Conservation (phyloP, 306 rosid genomes). For the Cicer arietinum region DNA sequence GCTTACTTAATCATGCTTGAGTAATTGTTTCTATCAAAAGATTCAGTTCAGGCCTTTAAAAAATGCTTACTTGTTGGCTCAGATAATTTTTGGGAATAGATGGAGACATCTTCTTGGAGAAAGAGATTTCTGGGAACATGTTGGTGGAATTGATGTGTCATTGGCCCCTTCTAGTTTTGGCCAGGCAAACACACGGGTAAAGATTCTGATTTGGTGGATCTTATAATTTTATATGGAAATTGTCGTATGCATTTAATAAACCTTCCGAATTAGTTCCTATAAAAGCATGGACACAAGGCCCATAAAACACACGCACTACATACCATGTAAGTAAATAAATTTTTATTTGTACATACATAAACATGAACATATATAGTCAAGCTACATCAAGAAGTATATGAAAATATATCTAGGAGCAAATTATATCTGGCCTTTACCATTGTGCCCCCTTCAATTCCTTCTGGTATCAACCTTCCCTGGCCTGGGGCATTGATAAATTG, state of each 20-base stretch:
- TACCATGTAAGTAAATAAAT: conserved; percentile 20
- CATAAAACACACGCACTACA: background rate
- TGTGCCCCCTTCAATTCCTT: background rate
- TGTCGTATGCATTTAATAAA: conserved; percentile 24
- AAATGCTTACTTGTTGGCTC: conserved; percentile 51
- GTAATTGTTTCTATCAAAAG: conserved; percentile 16
- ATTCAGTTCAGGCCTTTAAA: conserved; percentile 34
- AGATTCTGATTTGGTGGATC: conserved; percentile 28
- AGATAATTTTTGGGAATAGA: conserved; percentile 95
- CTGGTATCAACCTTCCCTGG: conserved; percentile 22
- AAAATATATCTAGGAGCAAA: background rate
- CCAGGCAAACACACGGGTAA: conserved; percentile 94
- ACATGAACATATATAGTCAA: background rate
- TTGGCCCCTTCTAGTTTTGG: conserved; percentile 98
- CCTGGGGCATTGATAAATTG: background rate
- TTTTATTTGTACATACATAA: background rate
- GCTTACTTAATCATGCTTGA: conserved; percentile 21
- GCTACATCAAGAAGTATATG: background rate
- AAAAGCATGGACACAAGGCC: conserved; percentile 16
- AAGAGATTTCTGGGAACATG: conserved; percentile 92
- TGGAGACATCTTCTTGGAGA: conserved; percentile 97
- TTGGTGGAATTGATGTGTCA: conserved; percentile 88
- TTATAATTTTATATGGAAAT: conserved; percentile 27
- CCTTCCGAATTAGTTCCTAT: conserved; percentile 26
- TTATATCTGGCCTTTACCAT: conserved; percentile 18